A percentile compares a stretch with the other conserved stretches of the same genome.
These are phyloP conservation scores for Babesia ovis DNA, from an alignment of 169 alveolate species.

Conservation along the genomic window DNA sequence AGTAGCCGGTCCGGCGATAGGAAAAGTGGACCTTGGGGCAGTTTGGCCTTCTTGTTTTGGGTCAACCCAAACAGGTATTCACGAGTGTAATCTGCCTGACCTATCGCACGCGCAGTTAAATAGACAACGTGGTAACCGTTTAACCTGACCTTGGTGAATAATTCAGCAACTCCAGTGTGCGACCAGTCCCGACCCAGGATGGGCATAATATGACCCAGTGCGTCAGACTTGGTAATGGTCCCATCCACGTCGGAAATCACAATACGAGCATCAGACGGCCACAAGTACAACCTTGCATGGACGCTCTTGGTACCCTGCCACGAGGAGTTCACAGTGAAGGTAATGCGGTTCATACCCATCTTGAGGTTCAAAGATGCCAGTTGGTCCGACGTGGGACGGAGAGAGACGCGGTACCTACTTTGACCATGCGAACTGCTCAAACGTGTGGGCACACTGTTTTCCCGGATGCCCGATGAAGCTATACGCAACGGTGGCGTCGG, in stretches of 20 bases:
- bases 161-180: constrained; percentile 93
- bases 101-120: constrained; percentile 97
- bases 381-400: constrained; percentile 88
- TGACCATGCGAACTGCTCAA: neutral
- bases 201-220: constrained; percentile 96
- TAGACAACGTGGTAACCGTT: constrained; percentile 95
- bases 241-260: constrained; percentile 98
- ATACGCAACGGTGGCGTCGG: constrained; percentile 6
- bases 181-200: constrained; percentile 97
- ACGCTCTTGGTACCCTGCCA: constrained; percentile 90
- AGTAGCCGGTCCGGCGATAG: constrained; percentile 95
- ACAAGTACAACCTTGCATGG: constrained; percentile 88
- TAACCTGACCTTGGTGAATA: constrained; percentile 86
- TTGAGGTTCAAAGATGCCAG: constrained; percentile 82
- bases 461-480: neutral
- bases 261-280: constrained; percentile 90
- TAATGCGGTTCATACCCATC: constrained; percentile 87
- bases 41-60: constrained; percentile 83
- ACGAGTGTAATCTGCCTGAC: constrained; percentile 94
- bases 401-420: constrained; percentile 70
- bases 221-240: constrained; percentile 94
- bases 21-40: constrained; percentile 94
- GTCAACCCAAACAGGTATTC: constrained; percentile 87
- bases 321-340: constrained; percentile 86
- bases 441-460: neutral